Conservation (phyloP, 352 stramenopile species). For the Globisporangium perplexum region DNA sequence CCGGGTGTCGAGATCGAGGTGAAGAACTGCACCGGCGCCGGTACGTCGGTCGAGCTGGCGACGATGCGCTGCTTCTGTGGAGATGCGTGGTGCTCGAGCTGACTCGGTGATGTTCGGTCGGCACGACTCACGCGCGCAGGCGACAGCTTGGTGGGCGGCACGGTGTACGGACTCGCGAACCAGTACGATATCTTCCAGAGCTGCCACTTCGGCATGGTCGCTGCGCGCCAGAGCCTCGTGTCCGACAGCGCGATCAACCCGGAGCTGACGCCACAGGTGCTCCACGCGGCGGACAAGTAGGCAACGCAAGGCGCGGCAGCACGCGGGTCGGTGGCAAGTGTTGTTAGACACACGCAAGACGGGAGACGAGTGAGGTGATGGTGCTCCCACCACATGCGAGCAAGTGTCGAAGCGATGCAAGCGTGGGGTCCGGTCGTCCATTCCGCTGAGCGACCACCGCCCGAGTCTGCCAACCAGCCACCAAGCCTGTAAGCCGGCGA, state of each 20-base stretch:
- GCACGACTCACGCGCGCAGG: no score
- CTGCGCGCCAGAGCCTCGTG: slow-evolving; percentile 56
- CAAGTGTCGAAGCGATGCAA: no score
- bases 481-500: no score
- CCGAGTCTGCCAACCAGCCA: no score
- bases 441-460: background rate
- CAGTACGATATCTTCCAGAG: slow-evolving; percentile 53
- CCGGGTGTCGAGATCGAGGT: slow-evolving; percentile 48
- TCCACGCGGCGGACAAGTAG: slow-evolving; percentile 14
- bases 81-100: slow-evolving; percentile 2
- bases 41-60: no score
- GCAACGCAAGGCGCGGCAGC: background rate
- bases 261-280: slow-evolving; percentile 26
- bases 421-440: background rate
- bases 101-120: background rate
- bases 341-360: background rate
- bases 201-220: slow-evolving; percentile 72
- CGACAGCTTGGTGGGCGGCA: slow-evolving; percentile 71
- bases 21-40: slow-evolving; percentile 69
- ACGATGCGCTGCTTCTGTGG: no score
- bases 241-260: slow-evolving; percentile 68
- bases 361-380: background rate
- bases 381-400: no score
- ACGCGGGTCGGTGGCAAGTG: background rate
- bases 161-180: slow-evolving; percentile 67